Base-by-base conservation (phyloP, 2,329 filamentous ascomycete genomes). In the Colletotrichum sp. region DNA sequence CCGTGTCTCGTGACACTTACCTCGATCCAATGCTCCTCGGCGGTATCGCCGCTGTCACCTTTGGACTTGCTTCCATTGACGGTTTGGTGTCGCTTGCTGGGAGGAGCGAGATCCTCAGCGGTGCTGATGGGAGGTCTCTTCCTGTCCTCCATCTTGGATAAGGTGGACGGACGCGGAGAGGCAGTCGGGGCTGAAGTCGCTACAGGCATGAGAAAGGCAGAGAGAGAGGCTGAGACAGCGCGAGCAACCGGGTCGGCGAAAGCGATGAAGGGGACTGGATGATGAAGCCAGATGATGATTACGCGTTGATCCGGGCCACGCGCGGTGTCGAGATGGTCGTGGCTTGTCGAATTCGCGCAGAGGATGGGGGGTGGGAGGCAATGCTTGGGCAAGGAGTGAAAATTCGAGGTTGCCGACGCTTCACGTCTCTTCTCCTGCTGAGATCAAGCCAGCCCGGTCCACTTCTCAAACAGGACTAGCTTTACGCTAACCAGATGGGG, bases 101-200 rank as follows among this genome's bases (percentile, higher is more conserved):
- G 96, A 79, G 96, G 96, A 79, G 94, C 94, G 82, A 95, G 89
- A 80, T 98, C 95, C 85, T 97, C 95, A 82, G 92, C 88, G 83
- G 94, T 94, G 86, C 92, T 91, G 80, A 94, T 91, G 83, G 96
- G 95, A 83, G 96, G 94, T 92, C 97, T 93, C 92, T 99, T 99
- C 92, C 97, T 95, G 90, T 98, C 97, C 91, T 99, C 97, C 96
- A 98, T 99, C 92, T 97, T 98, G 89, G 93, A 89, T 88, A 95
- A 90, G 91, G 93, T 93, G 88, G 95, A 94, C 89, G 94, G 92
- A 91, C 93, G 92, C 90, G 93, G 90, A 83, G 87, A 86, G 86
- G 93, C 90, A 87, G 92, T 91, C 84, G 90, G 90, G 80, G 92
- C 91, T 75, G 74, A 76, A 88, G 94, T 94, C 88, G 94, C 93